Evolutionary conservation across 352 stramenopile genomes (phyloP).

Genomic region (Globisporangium perplexum): DNA sequence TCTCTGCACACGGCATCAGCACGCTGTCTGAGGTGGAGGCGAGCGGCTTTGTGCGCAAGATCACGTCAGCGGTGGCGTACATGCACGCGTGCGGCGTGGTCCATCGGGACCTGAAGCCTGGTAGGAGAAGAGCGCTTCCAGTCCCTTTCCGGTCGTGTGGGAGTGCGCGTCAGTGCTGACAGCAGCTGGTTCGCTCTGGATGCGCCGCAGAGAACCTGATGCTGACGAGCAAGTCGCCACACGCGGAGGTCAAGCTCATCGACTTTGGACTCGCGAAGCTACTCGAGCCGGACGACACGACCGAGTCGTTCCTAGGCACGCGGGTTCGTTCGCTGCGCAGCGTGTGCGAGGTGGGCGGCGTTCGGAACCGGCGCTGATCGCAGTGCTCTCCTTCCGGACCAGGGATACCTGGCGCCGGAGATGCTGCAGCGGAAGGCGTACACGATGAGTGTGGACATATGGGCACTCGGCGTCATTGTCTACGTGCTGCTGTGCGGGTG

Average conservation of each 20-base stretch:
- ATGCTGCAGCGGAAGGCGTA: slow-evolving; percentile 98
- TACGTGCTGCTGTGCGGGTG: slow-evolving; percentile 97
- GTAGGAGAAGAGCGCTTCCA: no score
- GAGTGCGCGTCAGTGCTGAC: neutral
- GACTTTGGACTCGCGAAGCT: slow-evolving; percentile 98
- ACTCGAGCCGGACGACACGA: slow-evolving; percentile 77
- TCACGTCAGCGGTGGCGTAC: slow-evolving; percentile 86
- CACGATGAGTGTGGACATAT: slow-evolving; percentile 96
- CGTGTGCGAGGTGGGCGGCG: neutral
- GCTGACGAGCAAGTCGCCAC: slow-evolving; percentile 73
- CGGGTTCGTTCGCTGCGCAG: slow-evolving; percentile 19
- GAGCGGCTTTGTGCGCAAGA: slow-evolving; percentile 83
- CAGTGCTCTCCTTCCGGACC: neutral
- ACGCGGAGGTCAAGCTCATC: slow-evolving; percentile 96
- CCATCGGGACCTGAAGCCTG: slow-evolving; percentile 88
- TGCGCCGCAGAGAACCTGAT: slow-evolving; percentile 84
- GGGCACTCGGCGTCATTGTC: slow-evolving; percentile 97
- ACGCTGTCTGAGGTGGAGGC: slow-evolving; percentile 85
- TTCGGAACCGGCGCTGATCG: neutral
- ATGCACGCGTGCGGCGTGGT: slow-evolving; percentile 87
- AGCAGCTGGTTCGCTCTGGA: neutral
- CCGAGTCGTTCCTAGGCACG: slow-evolving; percentile 79
- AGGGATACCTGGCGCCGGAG: slow-evolving; percentile 97
- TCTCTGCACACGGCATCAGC: slow-evolving; percentile 13
- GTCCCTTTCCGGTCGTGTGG: no score